Conservation (phyloP, 768 basidiomycete genomes). For the Paxillus ammoniavirescens region DNA sequence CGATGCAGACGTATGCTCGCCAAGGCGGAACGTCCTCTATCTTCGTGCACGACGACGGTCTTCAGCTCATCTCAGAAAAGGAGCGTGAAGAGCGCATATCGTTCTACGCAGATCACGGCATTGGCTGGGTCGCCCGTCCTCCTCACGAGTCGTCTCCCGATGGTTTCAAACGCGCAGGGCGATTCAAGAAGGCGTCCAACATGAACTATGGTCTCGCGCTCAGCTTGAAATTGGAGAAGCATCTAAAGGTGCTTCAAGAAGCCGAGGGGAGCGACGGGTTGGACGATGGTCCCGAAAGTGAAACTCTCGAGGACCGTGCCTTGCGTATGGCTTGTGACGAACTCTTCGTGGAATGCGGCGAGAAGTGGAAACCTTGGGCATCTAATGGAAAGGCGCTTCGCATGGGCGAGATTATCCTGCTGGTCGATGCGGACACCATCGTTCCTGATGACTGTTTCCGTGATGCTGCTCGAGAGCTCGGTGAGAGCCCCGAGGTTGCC, state of each 20-base stretch:
- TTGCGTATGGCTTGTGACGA: conserved; percentile 75
- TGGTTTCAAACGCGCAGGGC: conserved; percentile 52
- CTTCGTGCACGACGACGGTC: conserved; percentile 62
- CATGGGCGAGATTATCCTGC: conserved; percentile 75
- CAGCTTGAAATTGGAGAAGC: conserved; percentile 33
- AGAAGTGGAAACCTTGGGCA: conserved; percentile 71
- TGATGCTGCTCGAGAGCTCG: conserved; percentile 84
- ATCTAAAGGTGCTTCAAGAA: conserved; percentile 38
- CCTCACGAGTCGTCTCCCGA: conserved; percentile 30
- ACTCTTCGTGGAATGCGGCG: conserved; percentile 55
- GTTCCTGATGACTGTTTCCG: conserved; percentile 91
- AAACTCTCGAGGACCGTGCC: conserved; percentile 67
- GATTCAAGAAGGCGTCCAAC: conserved; percentile 94
- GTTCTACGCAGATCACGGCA: conserved; percentile 57
- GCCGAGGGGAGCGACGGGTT: conserved; percentile 42
- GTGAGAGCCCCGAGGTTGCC: conserved; percentile 57
- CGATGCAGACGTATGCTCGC: conserved; percentile 63
- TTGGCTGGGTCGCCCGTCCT: conserved; percentile 62
- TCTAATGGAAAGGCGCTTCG: conserved; percentile 73
- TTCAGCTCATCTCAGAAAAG: conserved; percentile 45
- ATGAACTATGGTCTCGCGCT: conserved; percentile 74
- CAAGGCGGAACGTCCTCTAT: conserved; percentile 61
- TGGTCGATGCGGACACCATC: conserved; percentile 87
- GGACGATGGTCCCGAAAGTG: conserved; percentile 37
- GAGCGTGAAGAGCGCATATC: conserved; percentile 48